Base-by-base conservation (phyloP, 140 eudicot genomes). In the Stevia rebaudiana region DNA sequence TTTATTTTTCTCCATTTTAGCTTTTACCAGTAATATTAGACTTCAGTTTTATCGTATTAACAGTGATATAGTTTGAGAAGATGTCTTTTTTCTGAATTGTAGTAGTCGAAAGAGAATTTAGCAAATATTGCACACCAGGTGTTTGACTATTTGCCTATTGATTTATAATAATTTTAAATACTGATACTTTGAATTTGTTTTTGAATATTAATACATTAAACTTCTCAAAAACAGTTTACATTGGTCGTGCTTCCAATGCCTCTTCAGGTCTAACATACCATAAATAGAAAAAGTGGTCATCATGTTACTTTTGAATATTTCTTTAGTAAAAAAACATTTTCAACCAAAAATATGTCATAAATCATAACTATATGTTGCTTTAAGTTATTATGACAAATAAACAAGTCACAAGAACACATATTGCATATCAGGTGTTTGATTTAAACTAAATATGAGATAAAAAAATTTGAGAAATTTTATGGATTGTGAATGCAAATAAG, bases 221-320 rank as follows among this genome's bases (percentile, higher is more conserved):
- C 39, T 46, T 42, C 58, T 56, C 55, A 61, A 71, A 61, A 48
- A 2, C 19, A 61, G 51, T 49, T 40, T 61, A 62, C 3, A 3
- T 54, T 50, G 69, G 65, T 74, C 79, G 79, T 74, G 79, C 75
- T 40, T 52, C 59, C 79, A 74, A 74, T 60, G 11, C 55, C 67
- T 44, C 50, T 55, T 66, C 35, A 51, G 28, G 65, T 51, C 65
- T 8, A 51, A 42, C 58, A 28, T 41, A 52, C 22, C 40, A 41
- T 65, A 58, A 69, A 19, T n/a, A 40, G 48, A 40, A 30, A 47
- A 28, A 17, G 79, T 74, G 74, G 58, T 48, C 69, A 46, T 55
- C 78, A 44, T 65, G 46, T 65, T 65, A 55, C n/a, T 15, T 53
- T 41, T 41, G 5, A 18, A 30, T n/a, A 39, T 19, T 49, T 73